Base-by-base conservation (phyloP, 768 basidiomycete genomes). In the Lactarius trivialis region DNA sequence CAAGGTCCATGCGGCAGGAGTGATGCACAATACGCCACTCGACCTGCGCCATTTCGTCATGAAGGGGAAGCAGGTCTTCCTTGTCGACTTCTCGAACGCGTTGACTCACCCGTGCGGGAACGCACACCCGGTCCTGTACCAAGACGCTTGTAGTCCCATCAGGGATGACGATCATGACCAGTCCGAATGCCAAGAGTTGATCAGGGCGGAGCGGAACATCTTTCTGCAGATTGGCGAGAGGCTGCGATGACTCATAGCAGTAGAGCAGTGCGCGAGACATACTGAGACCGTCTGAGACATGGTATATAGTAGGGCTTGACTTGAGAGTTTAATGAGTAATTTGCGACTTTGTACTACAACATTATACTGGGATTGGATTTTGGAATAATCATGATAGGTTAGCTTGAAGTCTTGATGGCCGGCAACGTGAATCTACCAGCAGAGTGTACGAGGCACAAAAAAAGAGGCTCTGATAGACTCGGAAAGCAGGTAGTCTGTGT, bases 31-130 rank as follows among this genome's bases (percentile, higher is more conserved):
- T 30, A 39, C 54, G 15, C 12, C 28, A 30, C 48, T 50, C 49
- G 55, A 61, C 49, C 37, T 56, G 45, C 60, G 55, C 49, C 60
- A 61, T 49, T 61, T 61, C 48, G 60, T 61, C 19, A 61, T 61
- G 60, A 56, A 56, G 55, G 60, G 17, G n/a, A 39, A 36, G 49
- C 48, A 39, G 6, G 60, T 61, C 19, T 56, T 49, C 28, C 54
- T 61, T 12, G 49, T 61, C 36, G 60, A 61, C n/a, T 61, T 56
- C 37, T 48, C 60, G 26, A 24, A 34, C 33, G 60, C 60, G 1
- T 28, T 30, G 26, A 21, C 19, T 12, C 60, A 61, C 21, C 36
- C 11, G 15, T 61, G 60, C 36, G 34, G 43, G 19, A 56, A 56
- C 30, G 54, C 54, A 6, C 30, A 50, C 26, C 60, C 60, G 7